Conservation (phyloP, 345 rosid species). For the Geranium rotundifolium region DNA sequence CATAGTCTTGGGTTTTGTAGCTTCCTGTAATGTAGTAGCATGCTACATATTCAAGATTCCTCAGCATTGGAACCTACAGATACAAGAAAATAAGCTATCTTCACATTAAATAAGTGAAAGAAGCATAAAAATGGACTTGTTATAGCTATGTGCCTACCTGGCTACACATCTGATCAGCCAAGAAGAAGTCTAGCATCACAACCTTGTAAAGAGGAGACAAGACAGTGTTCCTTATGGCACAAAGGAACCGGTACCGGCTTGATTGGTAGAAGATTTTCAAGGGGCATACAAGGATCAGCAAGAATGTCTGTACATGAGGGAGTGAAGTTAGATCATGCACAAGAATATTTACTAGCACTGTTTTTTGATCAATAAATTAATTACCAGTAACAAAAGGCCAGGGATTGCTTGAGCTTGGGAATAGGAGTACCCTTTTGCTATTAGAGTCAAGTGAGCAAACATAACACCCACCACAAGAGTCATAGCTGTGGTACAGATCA, state of each 20-base stretch:
- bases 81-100: neutral
- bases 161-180: constrained; percentile 98
- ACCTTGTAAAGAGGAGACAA: constrained; percentile 94
- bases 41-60: constrained; percentile 74
- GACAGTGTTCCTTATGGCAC: constrained; percentile 62
- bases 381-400: constrained; percentile 71
- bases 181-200: constrained; percentile 96
- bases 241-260: constrained; percentile 59
- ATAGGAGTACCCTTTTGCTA: constrained; percentile 61
- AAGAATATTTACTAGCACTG: too few species aligned
- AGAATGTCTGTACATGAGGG: constrained; percentile 36
- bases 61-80: constrained; percentile 62
- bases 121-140: too few species aligned
- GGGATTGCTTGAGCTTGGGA: constrained; percentile 85
- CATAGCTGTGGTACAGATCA: constrained; percentile 71
- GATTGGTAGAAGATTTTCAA: constrained; percentile 65
- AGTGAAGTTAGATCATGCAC: neutral
- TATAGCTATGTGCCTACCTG: constrained; percentile 35
- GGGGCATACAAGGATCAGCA: constrained; percentile 59
- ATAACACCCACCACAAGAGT: constrained; percentile 65
- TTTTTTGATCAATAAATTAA: neutral
- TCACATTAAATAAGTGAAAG: too few species aligned
- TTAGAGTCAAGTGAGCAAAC: constrained; percentile 70
- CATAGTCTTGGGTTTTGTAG: constrained; percentile 78
- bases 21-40: constrained; percentile 94